Evolutionary conservation across 129 eudicot genomes (phyloP), one percentile per base, ranked within the genome.

Genomic region (Saposhnikovia divaricata): DNA sequence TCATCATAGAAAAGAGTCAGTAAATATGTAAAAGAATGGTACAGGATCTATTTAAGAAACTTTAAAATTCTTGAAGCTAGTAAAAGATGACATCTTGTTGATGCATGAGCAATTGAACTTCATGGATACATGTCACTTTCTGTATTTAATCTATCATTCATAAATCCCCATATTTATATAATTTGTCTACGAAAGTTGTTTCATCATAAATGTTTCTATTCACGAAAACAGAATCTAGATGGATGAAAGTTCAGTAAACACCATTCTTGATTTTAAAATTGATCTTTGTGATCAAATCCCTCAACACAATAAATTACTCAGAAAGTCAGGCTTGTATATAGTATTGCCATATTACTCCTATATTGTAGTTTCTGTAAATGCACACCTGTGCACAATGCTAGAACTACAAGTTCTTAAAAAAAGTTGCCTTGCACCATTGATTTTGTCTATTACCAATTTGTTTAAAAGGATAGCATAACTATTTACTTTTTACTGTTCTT

Each of bases 1-100:
- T 79, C 37, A 79, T 15, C 51, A 66, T 63, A 70, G 34, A 31
- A 46, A 70, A 79, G 31, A 48, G 77, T 79, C 70, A 13, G 77
- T 43, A 19, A 42, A 71, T 69, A 61, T 66, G 80, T 61, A 59
- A 51, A 50, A 72, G 79, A 55, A 71, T 46, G 48, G 71, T 66
- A 42, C 70, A 43, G 25, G 53, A 72, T 68, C 68, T 37, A 72
- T 21, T 45, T 68, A 55, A 55, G 75, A 37, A 59, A 82, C 42
- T 46, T 76, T 40, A n/a, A 59, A 59, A 31, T 75, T 39, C 74
- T 75, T 75, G 23, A 65, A 74, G 46, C 65, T 16, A 63, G 39
- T 61, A 55, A 61, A 40, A 34, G 80, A 40, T 78, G 73, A 78
- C 74, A 43, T 66, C 21, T 66, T 65, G 16, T 61, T 61, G n/a